Conservation (phyloP, 2,329 filamentous ascomycete species). For the Fusarium tupiense region DNA sequence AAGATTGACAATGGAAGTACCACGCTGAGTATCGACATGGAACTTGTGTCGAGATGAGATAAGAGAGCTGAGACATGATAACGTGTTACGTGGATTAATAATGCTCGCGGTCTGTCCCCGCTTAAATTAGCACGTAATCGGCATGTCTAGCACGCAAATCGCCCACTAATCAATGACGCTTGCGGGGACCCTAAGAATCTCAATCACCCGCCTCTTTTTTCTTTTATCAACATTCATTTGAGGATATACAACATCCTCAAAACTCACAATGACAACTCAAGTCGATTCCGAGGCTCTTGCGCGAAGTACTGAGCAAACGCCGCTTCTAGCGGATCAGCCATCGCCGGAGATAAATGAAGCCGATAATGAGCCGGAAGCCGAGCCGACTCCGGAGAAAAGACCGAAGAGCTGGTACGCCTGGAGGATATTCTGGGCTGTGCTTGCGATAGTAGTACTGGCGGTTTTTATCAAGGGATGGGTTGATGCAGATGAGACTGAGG, state of each 20-base stretch:
- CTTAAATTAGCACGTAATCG: conserved; percentile 4
- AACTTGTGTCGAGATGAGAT: background rate
- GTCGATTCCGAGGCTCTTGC: background rate
- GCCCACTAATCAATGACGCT: conserved; percentile 10
- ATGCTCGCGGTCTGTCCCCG: background rate
- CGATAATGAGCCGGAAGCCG: background rate
- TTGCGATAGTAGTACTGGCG: background rate
- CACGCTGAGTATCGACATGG: background rate
- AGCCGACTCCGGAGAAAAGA: background rate
- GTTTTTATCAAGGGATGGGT: conserved; percentile 21
- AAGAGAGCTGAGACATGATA: background rate
- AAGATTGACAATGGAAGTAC: background rate
- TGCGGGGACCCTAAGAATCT: background rate
- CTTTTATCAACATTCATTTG: background rate
- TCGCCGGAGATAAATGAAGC: background rate
- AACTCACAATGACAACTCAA: background rate
- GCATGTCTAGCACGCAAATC: background rate
- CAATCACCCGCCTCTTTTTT: background rate
- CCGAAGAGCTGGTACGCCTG: conserved; percentile 18
- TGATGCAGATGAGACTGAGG: conserved; percentile 26
- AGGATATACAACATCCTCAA: no score
- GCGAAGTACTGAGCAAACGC: conserved; percentile 6
- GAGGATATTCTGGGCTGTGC: conserved; percentile 11
- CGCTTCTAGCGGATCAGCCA: background rate
- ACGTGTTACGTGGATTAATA: conserved; percentile 19